phyloP scores from a whole-genome alignment of 2,329 filamentous ascomycete species.

The Graphiopsis chlorocephala region DNA sequence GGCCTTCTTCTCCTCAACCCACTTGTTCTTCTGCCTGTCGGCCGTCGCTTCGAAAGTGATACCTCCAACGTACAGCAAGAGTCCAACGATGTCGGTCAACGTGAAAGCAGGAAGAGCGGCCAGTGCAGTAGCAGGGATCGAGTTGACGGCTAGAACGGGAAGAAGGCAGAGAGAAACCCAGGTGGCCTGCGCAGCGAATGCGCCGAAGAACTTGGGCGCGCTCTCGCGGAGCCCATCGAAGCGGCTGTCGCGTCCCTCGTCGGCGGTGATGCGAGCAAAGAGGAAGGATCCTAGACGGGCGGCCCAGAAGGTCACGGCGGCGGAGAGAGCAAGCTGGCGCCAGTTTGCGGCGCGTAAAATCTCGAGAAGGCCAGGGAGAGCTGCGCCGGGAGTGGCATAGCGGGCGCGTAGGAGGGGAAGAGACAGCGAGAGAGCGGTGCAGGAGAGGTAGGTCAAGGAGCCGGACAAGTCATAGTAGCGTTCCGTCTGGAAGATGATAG shows the following conservation, averaged over 20 bases:
- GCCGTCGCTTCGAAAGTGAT: constrained; percentile 60
- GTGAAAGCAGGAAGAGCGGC: constrained; percentile 50
- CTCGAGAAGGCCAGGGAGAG: constrained; percentile 47
- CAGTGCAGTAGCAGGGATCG: constrained; percentile 55
- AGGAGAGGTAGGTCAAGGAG: constrained; percentile 63
- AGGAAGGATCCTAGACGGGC: constrained; percentile 62
- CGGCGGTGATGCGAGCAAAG: constrained; percentile 58
- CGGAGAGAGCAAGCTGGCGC: constrained; percentile 56
- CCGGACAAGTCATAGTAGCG: constrained; percentile 68
- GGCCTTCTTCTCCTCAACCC: constrained; percentile 59
- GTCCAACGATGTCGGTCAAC: constrained; percentile 55
- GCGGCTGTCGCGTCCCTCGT: constrained; percentile 58
- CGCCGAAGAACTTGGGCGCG: constrained; percentile 52
- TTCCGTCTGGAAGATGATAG: constrained; percentile 59
- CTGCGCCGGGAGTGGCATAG: constrained; percentile 45
- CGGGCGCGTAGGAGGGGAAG: constrained; percentile 58
- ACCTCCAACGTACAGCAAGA: constrained; percentile 58
- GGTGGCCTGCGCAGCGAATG: constrained; percentile 60
- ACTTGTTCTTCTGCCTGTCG: constrained; percentile 62
- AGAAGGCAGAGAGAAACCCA: constrained; percentile 68
- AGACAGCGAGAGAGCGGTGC: constrained; percentile 60
- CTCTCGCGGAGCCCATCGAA: constrained; percentile 55
- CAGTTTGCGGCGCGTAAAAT: constrained; percentile 56
- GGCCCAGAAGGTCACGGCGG: constrained; percentile 61
- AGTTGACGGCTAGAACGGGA: constrained; percentile 63